Evolutionary conservation across 805 yeast genomes (phyloP), one percentile per base, ranked within the genome.

Genomic region (Spathaspora boniae): DNA sequence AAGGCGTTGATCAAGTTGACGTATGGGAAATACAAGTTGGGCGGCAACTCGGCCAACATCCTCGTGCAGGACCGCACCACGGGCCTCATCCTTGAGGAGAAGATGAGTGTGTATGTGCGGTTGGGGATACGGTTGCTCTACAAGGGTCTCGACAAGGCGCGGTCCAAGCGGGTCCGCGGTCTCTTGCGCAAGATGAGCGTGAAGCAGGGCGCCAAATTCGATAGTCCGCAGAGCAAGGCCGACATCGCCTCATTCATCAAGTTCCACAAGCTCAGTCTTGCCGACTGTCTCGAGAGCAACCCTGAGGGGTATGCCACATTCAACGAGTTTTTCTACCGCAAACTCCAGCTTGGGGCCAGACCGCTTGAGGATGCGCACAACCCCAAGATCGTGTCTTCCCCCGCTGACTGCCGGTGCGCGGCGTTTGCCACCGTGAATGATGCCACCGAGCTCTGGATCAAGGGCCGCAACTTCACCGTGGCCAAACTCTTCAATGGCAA

Each of bases 11-110:
- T 88, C 33, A 89, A 87, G 51, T 63, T 93, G 31, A 86, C 93
- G 0, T 88, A 86, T 53, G 98, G 98, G 0, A 83, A 83, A 48
- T 83, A 88, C 54, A 78, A 80, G 32, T 60, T 91, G 24, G 97
- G 97, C 2, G 80, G 82, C 16, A 86, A 91, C 53, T 87, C 94
- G 31, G 98, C 97, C 7, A 91, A 91, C 52, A 91, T 93, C 20
- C 65, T 93, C 33, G 97, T 91, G 2, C 98, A 93, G 56, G 97
- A 93, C 55, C 70, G 98, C 42, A 68, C 74, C 12, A 82, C 96
- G 0, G 98, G 98, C 0, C 73, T 86, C 30, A 78, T 91, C n/a
- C 59, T 84, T 51, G 98, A 91, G 54, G 98, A 91, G 50, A 87
- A 87, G 50, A 91, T 93, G 85, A 81, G 89, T 39, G 77, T 85